phyloP scores from a whole-genome alignment of 768 basidiomycete genomes.

The Hypholoma sublateritium region DNA sequence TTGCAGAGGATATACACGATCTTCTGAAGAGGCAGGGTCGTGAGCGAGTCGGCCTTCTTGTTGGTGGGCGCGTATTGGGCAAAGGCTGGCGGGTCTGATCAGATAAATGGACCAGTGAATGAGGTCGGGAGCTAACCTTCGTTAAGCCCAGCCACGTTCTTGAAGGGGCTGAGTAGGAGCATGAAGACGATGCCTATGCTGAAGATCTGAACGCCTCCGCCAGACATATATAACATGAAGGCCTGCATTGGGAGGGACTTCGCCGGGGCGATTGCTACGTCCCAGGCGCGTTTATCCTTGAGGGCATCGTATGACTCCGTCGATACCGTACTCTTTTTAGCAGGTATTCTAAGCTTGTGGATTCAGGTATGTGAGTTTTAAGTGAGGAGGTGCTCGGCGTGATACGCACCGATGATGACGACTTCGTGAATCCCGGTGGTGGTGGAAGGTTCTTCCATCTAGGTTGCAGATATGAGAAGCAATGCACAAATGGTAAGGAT shows the following conservation, averaged over 20 bases:
- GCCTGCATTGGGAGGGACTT: constrained; percentile 96
- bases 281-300: constrained; percentile 84
- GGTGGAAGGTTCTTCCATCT: constrained; percentile 68
- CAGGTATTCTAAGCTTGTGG: constrained; percentile 40
- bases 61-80: constrained; percentile 71
- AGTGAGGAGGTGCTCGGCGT: constrained; percentile 5
- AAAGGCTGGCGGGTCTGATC: constrained; percentile 48
- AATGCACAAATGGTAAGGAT: neutral
- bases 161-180: constrained; percentile 85
- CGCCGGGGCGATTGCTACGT: constrained; percentile 78
- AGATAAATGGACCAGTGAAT: neutral
- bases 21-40: constrained; percentile 69
- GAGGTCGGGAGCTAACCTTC: constrained; percentile 49
- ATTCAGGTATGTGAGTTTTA: neutral
- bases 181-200: constrained; percentile 96
- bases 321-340: constrained; percentile 32
- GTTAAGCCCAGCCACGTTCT: constrained; percentile 78
- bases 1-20: constrained; percentile 72
- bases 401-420: constrained; percentile 33
- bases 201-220: constrained; percentile 93
- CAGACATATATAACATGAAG: constrained; percentile 99
- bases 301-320: constrained; percentile 60
- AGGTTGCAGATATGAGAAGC: neutral
- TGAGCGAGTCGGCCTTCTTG: constrained; percentile 47
- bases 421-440: constrained; percentile 66